These are phyloP conservation scores for Mallotus repandus DNA, from an alignment of 441 rosid genomes.

Conservation along the genomic window DNA sequence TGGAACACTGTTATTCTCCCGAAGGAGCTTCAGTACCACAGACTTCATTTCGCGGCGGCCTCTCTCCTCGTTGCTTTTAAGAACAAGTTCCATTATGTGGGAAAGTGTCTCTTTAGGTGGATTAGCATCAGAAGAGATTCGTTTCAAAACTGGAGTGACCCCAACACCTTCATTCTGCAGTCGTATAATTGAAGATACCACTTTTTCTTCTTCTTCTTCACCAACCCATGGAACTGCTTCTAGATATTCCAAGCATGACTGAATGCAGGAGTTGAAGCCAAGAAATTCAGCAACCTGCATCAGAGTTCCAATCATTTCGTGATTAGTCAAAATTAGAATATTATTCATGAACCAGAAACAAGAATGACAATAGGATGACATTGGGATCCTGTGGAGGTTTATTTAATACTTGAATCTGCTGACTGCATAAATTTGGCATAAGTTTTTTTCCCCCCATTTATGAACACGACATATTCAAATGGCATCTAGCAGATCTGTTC, in stretches of 20 bases:
- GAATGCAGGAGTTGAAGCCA: constrained; percentile 67
- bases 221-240: constrained; percentile 99
- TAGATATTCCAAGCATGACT: constrained; percentile 79
- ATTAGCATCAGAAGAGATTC: constrained; percentile 60
- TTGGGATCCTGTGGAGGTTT: not conserved
- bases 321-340: constrained; percentile 8
- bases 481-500: too few relatives aligned
- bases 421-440: not conserved
- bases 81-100: constrained; percentile 73
- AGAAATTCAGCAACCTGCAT: constrained; percentile 72
- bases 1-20: constrained; percentile 56
- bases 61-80: constrained; percentile 89
- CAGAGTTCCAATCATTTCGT: constrained; percentile 20
- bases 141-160: constrained; percentile 66
- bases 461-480: too few relatives aligned
- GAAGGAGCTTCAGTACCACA: constrained; percentile 80
- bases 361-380: not conserved
- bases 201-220: constrained; percentile 94
- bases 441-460: too few relatives aligned
- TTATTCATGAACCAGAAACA: not conserved
- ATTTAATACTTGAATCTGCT: not conserved
- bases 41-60: constrained; percentile 91
- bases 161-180: constrained; percentile 70
- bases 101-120: constrained; percentile 73
- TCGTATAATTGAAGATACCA: constrained; percentile 67